A percentile compares a stretch with the other conserved stretches of the same genome.
phyloP scores from a whole-genome alignment of 2,329 filamentous ascomycete genomes.

The Ilyonectria sp. region DNA sequence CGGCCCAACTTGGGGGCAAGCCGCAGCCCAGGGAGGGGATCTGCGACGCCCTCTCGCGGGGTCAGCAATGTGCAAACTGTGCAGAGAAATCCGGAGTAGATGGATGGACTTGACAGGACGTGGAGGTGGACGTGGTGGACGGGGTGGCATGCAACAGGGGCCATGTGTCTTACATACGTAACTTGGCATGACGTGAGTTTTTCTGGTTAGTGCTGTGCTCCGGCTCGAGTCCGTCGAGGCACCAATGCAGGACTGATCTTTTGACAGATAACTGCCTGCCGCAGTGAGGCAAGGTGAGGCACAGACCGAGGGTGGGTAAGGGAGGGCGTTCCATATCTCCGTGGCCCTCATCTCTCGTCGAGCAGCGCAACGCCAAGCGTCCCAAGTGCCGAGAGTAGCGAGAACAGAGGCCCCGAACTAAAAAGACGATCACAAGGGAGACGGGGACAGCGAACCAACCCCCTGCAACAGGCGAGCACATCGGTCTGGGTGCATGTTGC shows the following conservation, averaged over 20 bases:
- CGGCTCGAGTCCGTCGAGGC: constrained; percentile 7
- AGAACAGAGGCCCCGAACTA: background rate
- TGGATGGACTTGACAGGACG: background rate
- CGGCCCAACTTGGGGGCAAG: too few relatives aligned
- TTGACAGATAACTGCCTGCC: constrained; percentile 4
- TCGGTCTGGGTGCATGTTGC: background rate
- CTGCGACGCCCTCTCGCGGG: too few relatives aligned
- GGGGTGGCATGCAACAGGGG: background rate
- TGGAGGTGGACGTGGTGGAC: background rate
- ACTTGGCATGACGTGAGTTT: background rate
- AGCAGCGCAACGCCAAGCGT: too few relatives aligned
- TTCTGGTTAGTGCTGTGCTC: background rate
- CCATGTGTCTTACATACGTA: background rate
- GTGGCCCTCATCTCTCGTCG: too few relatives aligned
- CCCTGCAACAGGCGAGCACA: too few relatives aligned
- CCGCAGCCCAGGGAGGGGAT: too few relatives aligned
- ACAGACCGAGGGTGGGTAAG: background rate
- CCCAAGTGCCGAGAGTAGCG: background rate
- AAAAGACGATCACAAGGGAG: background rate
- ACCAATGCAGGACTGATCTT: background rate
- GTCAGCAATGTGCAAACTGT: too few relatives aligned
- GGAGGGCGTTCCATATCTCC: background rate
- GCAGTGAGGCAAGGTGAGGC: background rate
- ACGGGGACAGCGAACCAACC: background rate
- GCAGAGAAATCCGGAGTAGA: background rate